phyloP scores from a whole-genome alignment of 2,329 filamentous ascomycete species.

The Cadophora sp. region DNA sequence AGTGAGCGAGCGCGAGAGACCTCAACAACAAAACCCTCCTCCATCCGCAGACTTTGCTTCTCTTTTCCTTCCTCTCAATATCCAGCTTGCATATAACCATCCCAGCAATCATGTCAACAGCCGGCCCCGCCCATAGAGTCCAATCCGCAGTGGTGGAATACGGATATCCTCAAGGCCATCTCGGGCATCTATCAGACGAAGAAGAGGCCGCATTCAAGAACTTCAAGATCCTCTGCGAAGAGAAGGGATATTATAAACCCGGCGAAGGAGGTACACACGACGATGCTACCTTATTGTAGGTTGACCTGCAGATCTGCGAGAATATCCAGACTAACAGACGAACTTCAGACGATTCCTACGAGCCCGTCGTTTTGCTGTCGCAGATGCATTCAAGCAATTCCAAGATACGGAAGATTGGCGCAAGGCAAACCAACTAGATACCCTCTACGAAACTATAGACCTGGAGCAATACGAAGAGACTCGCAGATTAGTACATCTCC shows the following conservation, averaged over 20 bases:
- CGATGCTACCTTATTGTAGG: slow-evolving; percentile 75
- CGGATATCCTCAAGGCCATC: slow-evolving; percentile 77
- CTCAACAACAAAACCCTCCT: slow-evolving; percentile 5
- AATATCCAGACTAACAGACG: slow-evolving; percentile 7
- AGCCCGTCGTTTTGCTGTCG: slow-evolving; percentile 79
- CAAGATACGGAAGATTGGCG: slow-evolving; percentile 90
- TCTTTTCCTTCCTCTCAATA: neutral
- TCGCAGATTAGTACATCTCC: slow-evolving; percentile 68
- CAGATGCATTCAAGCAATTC: slow-evolving; percentile 84
- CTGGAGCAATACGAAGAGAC: slow-evolving; percentile 83
- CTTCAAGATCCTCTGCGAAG: slow-evolving; percentile 74
- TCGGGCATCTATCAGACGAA: slow-evolving; percentile 74
- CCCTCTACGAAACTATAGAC: slow-evolving; percentile 87
- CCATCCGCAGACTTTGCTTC: neutral
- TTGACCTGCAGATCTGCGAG: slow-evolving; percentile 24
- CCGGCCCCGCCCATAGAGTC: slow-evolving; percentile 44
- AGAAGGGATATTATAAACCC: slow-evolving; percentile 69
- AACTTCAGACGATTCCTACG: slow-evolving; percentile 77
- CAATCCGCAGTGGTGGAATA: slow-evolving; percentile 48
- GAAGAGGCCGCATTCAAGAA: slow-evolving; percentile 71
- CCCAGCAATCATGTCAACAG: slow-evolving; percentile 37
- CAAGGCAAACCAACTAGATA: slow-evolving; percentile 76
- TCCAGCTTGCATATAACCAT: neutral
- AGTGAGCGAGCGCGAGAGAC: neutral
- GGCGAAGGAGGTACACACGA: slow-evolving; percentile 64